These are phyloP conservation scores for Pseudomonodictys pantanalensis DNA, from an alignment of 495 filamentous ascomycete genomes.

Conservation along the genomic window DNA sequence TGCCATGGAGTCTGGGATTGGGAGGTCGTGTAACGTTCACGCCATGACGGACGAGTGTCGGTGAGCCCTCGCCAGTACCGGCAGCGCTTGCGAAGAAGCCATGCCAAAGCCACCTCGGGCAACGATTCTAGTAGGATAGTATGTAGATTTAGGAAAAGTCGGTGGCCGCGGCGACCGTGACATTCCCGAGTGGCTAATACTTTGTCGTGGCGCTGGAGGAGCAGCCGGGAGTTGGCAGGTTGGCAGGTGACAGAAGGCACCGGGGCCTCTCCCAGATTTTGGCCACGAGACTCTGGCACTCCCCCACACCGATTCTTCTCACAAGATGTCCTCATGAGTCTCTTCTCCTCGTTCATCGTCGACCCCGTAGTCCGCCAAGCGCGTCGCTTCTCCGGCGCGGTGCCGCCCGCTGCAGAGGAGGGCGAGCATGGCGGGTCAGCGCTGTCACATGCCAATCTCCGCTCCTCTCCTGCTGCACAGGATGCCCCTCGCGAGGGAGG, in stretches of 20 bases:
- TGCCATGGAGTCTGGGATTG: neutral
- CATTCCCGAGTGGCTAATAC: no score
- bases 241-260: neutral
- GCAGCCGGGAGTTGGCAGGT: no score
- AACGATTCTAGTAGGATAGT: no score
- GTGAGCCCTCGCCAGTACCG: no score
- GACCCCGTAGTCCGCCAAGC: slow-evolving; percentile 75
- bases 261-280: neutral
- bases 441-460: slow-evolving; percentile 31
- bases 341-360: slow-evolving; percentile 72
- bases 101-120: no score
- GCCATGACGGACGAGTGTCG: no score
- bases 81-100: no score
- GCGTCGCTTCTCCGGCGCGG: slow-evolving; percentile 59
- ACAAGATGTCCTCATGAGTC: slow-evolving; percentile 56
- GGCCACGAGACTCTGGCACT: slow-evolving; percentile 6
- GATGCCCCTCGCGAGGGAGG: neutral
- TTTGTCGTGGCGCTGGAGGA: no score
- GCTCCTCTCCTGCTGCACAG: neutral
- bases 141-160: no score
- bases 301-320: neutral
- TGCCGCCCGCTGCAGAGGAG: slow-evolving; percentile 36
- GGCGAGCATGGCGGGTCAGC: no score
- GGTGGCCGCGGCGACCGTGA: no score
- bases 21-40: no score